These are phyloP conservation scores for Chlorella ohadii DNA, from an alignment of 139 green algal species.

Conservation along the genomic window DNA sequence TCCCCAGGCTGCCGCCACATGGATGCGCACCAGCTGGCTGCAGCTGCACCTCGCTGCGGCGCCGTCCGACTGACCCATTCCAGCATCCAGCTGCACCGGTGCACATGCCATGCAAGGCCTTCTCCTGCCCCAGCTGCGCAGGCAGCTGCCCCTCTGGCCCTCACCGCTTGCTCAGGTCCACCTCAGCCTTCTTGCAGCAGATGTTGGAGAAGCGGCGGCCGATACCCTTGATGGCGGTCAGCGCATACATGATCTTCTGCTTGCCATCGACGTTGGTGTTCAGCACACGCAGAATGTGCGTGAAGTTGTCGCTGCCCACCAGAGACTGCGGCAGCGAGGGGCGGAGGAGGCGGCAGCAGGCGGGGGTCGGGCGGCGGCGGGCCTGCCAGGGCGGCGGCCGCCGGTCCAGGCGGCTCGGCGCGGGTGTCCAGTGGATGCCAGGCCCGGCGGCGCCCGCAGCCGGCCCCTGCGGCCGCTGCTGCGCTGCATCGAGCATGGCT, in stretches of 20 bases:
- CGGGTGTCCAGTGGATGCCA: not conserved
- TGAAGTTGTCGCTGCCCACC: constrained; percentile 89
- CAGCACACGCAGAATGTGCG: constrained; percentile 99
- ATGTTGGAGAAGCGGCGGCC: constrained; percentile 97
- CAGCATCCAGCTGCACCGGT: no score
- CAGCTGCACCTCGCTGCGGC: no score
- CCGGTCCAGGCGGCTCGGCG: not conserved
- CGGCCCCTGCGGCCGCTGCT: not conserved
- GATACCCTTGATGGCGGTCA: constrained; percentile 97
- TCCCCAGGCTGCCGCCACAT: no score
- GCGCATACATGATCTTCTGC: constrained; percentile 97
- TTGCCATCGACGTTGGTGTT: constrained; percentile 99
- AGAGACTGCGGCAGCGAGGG: constrained; percentile 53
- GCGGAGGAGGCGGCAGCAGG: not conserved
- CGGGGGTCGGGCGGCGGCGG: not conserved
- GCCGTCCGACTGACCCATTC: no score
- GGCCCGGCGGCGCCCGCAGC: not conserved
- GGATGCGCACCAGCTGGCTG: no score
- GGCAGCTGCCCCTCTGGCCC: not conserved
- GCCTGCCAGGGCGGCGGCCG: no score
- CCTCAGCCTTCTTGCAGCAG: constrained; percentile 98
- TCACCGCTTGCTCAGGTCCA: constrained; percentile 93
- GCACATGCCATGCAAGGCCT: no score
- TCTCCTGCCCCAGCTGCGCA: no score
- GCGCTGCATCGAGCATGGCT: not conserved